Percentiles rank a stretch among this genome's conserved stretches.
Evolutionary conservation across 352 stramenopile genomes (phyloP).

Genomic region (Phytophthora ohioensis): DNA sequence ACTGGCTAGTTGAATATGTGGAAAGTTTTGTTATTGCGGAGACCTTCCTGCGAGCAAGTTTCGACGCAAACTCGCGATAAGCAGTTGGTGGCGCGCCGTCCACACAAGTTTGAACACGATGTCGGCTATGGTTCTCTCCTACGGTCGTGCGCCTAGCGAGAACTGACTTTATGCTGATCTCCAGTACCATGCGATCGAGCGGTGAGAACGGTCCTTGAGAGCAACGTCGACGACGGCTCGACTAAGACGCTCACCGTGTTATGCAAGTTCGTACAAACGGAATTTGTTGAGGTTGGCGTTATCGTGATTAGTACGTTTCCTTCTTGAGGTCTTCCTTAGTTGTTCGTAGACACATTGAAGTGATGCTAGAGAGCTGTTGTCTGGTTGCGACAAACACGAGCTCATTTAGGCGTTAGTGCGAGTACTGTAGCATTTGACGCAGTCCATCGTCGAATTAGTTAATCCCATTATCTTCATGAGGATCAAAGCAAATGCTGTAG

Average conservation of each 20-base stretch:
- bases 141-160: conserved; percentile 15
- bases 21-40: conserved; percentile 31
- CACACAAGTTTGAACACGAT: neutral
- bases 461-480: neutral
- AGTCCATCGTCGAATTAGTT: conserved; percentile 1
- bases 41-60: conserved; percentile 17
- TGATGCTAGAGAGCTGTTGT: conserved; percentile 8
- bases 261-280: neutral
- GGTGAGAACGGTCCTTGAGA: neutral
- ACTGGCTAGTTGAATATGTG: conserved; percentile 33
- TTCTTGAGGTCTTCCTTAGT: neutral
- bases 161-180: conserved; percentile 30
- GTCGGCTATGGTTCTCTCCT: conserved; percentile 17
- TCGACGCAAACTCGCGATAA: conserved; percentile 11
- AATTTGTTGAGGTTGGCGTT: conserved; percentile 14
- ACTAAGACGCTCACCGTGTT: conserved; percentile 1
- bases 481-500: too few species aligned
- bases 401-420: neutral
- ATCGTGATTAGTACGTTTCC: neutral
- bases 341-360: neutral
- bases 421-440: neutral
- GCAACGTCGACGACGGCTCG: neutral
- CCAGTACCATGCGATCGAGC: neutral
- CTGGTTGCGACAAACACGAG: neutral
- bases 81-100: neutral